Base-by-base conservation (phyloP, 768 basidiomycete genomes). In the Arthromyces matolae region DNA sequence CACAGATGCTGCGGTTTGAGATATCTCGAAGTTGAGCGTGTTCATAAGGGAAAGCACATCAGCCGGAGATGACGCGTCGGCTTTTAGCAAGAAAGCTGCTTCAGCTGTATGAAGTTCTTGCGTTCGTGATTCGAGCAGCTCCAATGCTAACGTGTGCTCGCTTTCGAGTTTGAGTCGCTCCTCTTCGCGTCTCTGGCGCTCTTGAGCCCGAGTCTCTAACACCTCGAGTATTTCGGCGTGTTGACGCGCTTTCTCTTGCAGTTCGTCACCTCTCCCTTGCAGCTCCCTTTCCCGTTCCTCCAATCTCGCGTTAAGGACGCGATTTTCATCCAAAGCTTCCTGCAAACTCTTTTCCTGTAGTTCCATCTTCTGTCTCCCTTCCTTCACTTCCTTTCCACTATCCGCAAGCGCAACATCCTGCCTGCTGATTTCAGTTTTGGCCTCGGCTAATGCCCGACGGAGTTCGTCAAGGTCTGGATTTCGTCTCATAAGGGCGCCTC, bases 1-100 rank as follows among this genome's bases (percentile, higher is more conserved):
- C 47, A 80, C 68, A 46, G 64, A 67, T 0, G 74, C 72, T 2
- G 77, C 73, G 13, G 69, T 70, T 54, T 80, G 76, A 25, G 69
- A 68, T 24, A 79, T 73, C 49, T 72, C 71, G 6, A 72, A 60
- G 41, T 80, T 76, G n/a, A 81, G 58, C 13, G 64, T 62, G 38
- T 72, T 67, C 12, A 81, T 60, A 53, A 74, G 68, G 2, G 50
- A 57, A 23, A 71, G 62, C 12, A 80, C 69, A 25, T 80, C 76
- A 16, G 66, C 64, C 3, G 68, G 70, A 3, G 78, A 72, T 37
- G 71, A 61, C 0, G 60, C 33, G 49, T 79, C 77, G 0, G 68
- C 69, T 14, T 66, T 73, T 2, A 67, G 65, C 37, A 76, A 62
- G 63, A 70, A 77, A n/a, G n/a, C n/a, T 36, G 62, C 67, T 56